These are phyloP conservation scores for Bolboschoenoplectus hybrid DNA, from an alignment of 202 grass and related monocot species.

Conservation along the genomic window DNA sequence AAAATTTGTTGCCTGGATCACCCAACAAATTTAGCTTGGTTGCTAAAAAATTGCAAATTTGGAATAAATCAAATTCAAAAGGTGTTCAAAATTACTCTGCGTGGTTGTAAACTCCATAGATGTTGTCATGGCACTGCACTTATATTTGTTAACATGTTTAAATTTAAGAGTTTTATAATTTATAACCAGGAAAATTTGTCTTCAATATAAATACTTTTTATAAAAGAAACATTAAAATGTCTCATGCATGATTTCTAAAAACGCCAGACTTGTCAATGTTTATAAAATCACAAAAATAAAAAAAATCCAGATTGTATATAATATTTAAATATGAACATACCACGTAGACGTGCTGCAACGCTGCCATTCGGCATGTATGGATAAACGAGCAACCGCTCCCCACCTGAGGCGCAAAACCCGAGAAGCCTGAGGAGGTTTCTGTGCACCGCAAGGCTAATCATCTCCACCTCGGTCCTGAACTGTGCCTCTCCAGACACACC, in stretches of 20 bases:
- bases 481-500: slow-evolving; percentile 82
- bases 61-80: background rate
- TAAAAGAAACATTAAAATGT: background rate
- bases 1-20: background rate
- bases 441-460: slow-evolving; percentile 97
- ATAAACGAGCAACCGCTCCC: slow-evolving; percentile 94
- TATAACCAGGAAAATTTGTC: background rate
- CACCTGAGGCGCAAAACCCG: slow-evolving; percentile 72
- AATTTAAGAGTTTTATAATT: background rate
- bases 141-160: background rate
- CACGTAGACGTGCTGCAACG: slow-evolving; percentile 73
- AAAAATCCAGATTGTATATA: background rate
- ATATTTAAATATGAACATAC: slow-evolving; percentile 40
- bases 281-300: background rate
- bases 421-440: slow-evolving; percentile 89
- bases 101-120: background rate
- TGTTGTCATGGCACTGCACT: background rate
- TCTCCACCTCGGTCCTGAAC: slow-evolving; percentile 94
- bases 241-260: background rate
- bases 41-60: background rate
- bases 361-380: slow-evolving; percentile 97
- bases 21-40: too few species aligned
- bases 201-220: background rate
- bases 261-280: too few species aligned
- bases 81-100: background rate